A percentile compares a stretch with the other conserved stretches of the same genome.
phyloP scores from a whole-genome alignment of 768 basidiomycete species.

The Sarcomyxa edulis region DNA sequence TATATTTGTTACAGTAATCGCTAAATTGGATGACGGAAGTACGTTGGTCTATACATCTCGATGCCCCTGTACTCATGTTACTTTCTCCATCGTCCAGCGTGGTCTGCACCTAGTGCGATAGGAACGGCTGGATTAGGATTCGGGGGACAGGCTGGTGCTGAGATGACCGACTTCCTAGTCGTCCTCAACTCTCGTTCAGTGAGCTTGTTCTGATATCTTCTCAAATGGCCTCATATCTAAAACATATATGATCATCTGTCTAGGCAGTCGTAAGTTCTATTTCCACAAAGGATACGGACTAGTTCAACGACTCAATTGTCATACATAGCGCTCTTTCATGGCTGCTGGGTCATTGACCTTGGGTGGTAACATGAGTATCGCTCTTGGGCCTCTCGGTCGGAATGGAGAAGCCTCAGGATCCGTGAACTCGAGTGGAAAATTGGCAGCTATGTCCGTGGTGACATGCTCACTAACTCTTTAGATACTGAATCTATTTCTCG shows the following conservation, averaged over 20 bases:
- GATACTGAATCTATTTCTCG: constrained; percentile 5
- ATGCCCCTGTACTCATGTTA: constrained; percentile 2
- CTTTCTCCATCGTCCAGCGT: constrained; percentile 40
- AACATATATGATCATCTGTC: too few relatives aligned
- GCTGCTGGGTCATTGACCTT: constrained; percentile 85
- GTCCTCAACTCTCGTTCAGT: constrained; percentile 82
- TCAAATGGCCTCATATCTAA: constrained; percentile 5
- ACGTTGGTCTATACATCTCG: constrained; percentile 24
- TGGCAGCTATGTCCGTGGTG: constrained; percentile 78
- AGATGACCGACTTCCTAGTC: constrained; percentile 88
- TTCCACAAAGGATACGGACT: too few relatives aligned
- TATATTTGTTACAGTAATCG: too few relatives aligned
- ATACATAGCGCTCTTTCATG: constrained; percentile 78
- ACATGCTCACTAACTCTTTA: too few relatives aligned
- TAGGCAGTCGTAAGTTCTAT: constrained; percentile 62
- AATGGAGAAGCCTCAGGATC: constrained; percentile 91
- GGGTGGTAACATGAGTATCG: constrained; percentile 86
- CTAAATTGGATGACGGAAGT: constrained; percentile 77
- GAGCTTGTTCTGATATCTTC: constrained; percentile 19
- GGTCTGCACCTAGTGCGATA: constrained; percentile 94
- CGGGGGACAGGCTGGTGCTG: constrained; percentile 78
- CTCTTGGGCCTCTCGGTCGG: constrained; percentile 88
- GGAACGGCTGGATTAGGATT: constrained; percentile 88
- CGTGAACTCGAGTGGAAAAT: constrained; percentile 76
- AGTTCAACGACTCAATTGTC: not conserved